These are phyloP conservation scores for Fagopyrum homotropicum DNA, from an alignment of 148 eudicot species.

Conservation along the genomic window DNA sequence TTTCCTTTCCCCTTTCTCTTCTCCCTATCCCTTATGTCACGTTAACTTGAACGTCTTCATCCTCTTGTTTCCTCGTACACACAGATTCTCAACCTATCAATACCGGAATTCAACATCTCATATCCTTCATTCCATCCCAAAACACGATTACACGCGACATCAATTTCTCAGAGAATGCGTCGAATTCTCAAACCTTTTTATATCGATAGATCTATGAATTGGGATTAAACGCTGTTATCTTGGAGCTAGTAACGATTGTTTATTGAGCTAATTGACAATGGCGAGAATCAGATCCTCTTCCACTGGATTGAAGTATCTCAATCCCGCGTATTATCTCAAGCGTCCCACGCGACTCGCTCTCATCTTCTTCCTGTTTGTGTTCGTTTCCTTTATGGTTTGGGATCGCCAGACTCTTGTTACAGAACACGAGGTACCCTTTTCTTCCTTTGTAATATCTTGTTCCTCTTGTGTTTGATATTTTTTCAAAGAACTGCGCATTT, in stretches of 20 bases:
- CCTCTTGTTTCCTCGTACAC: neutral
- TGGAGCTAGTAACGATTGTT: neutral
- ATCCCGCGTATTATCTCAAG: conserved; percentile 90
- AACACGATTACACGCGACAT: neutral
- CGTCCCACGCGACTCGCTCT: conserved; percentile 82
- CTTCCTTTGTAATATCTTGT: neutral
- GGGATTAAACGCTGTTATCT: neutral
- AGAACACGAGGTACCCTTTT: conserved; percentile 59
- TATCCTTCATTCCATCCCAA: conserved; percentile 1
- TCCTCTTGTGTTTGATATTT: neutral
- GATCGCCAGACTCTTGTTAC: conserved; percentile 82
- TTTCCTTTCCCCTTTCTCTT: neutral
- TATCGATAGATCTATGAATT: neutral
- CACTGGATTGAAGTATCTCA: conserved; percentile 49
- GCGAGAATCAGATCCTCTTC: conserved; percentile 74
- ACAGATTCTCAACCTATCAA: neutral
- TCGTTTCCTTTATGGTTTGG: conserved; percentile 61
- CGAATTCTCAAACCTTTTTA: neutral
- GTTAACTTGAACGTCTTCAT: neutral
- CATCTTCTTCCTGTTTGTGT: conserved; percentile 58
- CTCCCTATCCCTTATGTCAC: neutral
- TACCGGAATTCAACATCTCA: neutral
- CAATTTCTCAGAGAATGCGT: neutral
- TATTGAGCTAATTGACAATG: conserved; percentile 27
- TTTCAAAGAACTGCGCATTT: conserved; percentile 1